These are phyloP conservation scores for Cardamine resedifolia DNA, from an alignment of 345 rosid genomes.

Conservation along the genomic window DNA sequence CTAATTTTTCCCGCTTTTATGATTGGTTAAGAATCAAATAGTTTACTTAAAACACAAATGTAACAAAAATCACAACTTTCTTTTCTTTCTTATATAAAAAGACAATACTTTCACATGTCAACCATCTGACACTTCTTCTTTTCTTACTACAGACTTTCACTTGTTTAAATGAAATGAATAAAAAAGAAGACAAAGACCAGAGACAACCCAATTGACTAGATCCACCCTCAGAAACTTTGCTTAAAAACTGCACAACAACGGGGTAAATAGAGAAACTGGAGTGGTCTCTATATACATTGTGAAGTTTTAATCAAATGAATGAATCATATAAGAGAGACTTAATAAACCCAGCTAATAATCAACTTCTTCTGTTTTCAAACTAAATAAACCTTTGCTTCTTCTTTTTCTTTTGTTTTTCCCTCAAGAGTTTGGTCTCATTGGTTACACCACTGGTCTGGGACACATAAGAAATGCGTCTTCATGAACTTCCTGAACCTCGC, in stretches of 20 bases:
- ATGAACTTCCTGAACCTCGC: slow-evolving; percentile 92
- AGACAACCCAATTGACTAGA: slow-evolving; percentile 26
- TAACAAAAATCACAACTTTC: background rate
- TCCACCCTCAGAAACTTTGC: slow-evolving; percentile 57
- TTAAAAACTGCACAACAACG: slow-evolving; percentile 51
- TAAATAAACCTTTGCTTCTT: background rate
- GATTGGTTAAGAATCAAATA: no score
- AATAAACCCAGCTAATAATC: background rate
- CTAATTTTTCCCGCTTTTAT: no score
- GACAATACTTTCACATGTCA: slow-evolving; percentile 16
- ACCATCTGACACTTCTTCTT: no score
- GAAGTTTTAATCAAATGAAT: slow-evolving; percentile 29
- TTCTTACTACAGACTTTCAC: slow-evolving; percentile 9
- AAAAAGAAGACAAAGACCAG: background rate
- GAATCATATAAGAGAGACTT: slow-evolving; percentile 15
- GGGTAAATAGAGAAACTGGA: slow-evolving; percentile 41
- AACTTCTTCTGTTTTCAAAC: slow-evolving; percentile 3
- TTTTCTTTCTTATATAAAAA: slow-evolving; percentile 16
- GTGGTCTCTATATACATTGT: slow-evolving; percentile 37
- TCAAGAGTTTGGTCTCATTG: slow-evolving; percentile 5
- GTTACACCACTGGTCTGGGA: slow-evolving; percentile 89
- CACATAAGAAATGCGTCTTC: slow-evolving; percentile 78
- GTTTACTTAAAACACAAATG: no score
- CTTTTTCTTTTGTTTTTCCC: background rate
- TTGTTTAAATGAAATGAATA: background rate